These are phyloP conservation scores for Mucor irregularis DNA, from an alignment of 371 early-diverging fungal species.

Conservation along the genomic window DNA sequence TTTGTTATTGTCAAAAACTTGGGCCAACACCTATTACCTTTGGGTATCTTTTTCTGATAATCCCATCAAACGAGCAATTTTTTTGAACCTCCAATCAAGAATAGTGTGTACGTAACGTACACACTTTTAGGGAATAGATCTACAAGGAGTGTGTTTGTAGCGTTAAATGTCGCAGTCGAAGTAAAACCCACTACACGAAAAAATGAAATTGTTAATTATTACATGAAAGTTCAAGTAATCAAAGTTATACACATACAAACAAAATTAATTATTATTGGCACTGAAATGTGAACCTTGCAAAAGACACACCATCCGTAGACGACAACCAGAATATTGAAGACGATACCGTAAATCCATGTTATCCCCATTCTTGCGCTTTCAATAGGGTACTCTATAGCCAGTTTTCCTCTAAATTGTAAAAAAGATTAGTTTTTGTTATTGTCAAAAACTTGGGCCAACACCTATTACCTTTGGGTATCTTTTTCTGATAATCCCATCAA, in stretches of 20 bases:
- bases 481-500: slow-evolving; percentile 12
- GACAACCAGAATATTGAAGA: slow-evolving; percentile 33
- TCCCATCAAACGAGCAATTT: slow-evolving; percentile 4
- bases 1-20: not conserved
- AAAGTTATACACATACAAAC: slow-evolving; percentile 25
- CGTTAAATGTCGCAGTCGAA: slow-evolving; percentile 35
- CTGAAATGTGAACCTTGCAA: slow-evolving; percentile 25
- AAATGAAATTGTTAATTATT: not conserved
- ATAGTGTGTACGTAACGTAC: too few relatives aligned
- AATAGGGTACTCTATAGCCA: slow-evolving; percentile 28
- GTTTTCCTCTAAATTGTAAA: slow-evolving; percentile 5
- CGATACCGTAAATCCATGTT: slow-evolving; percentile 35
- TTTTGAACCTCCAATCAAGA: slow-evolving; percentile 27
- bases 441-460: not conserved
- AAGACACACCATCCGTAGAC: slow-evolving; percentile 41
- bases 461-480: slow-evolving; percentile 7
- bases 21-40: slow-evolving; percentile 6
- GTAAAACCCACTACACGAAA: slow-evolving; percentile 29
- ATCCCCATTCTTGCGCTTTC: slow-evolving; percentile 38
- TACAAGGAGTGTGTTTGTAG: slow-evolving; percentile 39
- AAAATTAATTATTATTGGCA: slow-evolving; percentile 31
- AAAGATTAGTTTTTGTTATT: not conserved
- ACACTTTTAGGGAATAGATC: slow-evolving; percentile 52
- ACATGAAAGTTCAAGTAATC: not conserved
- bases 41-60: slow-evolving; percentile 10